These are phyloP conservation scores for Fraxinus baroniana DNA, from an alignment of 305 asterid species.

Conservation along the genomic window DNA sequence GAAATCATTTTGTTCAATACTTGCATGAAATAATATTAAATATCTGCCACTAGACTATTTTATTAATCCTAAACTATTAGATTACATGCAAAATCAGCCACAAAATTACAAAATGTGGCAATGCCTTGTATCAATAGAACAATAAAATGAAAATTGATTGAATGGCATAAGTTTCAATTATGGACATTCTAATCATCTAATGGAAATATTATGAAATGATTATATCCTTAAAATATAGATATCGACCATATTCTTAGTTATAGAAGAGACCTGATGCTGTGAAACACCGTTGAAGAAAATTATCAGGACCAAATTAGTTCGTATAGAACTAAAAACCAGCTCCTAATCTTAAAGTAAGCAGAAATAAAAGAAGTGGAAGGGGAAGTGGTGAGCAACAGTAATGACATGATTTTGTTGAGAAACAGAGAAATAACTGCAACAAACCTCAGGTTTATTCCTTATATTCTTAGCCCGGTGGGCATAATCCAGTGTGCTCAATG, in stretches of 20 bases:
- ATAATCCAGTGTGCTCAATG: conserved; percentile 82
- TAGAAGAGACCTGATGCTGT: not conserved
- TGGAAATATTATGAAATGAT: not conserved
- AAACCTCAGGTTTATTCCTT: conserved; percentile 85
- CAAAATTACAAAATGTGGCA: not conserved
- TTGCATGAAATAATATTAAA: not conserved
- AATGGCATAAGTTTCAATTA: not conserved
- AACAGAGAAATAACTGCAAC: conserved; percentile 9
- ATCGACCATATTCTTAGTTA: not conserved
- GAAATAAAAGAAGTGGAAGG: not conserved
- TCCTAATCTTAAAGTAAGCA: not conserved
- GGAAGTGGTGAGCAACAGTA: not conserved
- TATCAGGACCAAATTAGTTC: not conserved
- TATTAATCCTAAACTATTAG: not conserved
- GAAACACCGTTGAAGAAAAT: not conserved
- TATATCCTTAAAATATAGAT: not conserved
- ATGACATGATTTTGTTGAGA: not conserved
- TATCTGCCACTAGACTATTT: not conserved
- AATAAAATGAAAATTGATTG: not conserved
- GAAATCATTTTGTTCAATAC: not conserved
- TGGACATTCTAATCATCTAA: not conserved
- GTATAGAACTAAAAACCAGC: not conserved
- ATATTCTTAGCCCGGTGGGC: conserved; percentile 86
- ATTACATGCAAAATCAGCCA: not conserved
- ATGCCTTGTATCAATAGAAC: not conserved